A percentile compares a stretch with the other conserved stretches of the same genome.
Conservation (phyloP, 106 monocot species). For the Dendrobium officinale region DNA sequence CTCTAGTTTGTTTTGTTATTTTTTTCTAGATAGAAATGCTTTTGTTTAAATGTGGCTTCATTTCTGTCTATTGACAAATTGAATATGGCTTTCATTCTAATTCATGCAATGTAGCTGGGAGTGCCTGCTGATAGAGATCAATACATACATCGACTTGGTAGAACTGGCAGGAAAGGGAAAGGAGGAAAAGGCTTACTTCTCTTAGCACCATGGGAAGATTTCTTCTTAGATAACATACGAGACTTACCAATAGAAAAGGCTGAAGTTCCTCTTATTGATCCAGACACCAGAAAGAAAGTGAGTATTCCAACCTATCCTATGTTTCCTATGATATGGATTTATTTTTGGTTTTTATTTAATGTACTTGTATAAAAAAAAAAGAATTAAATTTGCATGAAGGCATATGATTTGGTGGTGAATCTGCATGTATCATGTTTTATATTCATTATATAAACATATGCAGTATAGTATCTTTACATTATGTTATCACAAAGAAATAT, state of each 20-base stretch:
- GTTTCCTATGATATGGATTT: background rate
- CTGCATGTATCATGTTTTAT: too few relatives aligned
- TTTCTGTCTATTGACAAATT: background rate
- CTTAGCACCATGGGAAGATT: constrained; percentile 80
- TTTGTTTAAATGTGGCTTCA: background rate
- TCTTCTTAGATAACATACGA: constrained; percentile 50
- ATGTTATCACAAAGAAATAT: too few relatives aligned
- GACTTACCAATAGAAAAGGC: constrained; percentile 62
- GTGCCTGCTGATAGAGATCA: constrained; percentile 80
- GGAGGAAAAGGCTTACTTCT: constrained; percentile 64
- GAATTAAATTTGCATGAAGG: background rate
- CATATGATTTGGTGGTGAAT: background rate
- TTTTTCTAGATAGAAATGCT: background rate
- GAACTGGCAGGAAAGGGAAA: constrained; percentile 76
- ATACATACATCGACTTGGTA: constrained; percentile 82
- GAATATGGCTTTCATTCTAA: background rate
- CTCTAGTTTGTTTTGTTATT: background rate
- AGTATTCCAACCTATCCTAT: background rate
- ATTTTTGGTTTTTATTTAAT: background rate
- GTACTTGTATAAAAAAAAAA: background rate
- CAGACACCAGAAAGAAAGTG: constrained; percentile 54
- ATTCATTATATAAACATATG: too few relatives aligned
- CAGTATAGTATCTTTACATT: too few relatives aligned
- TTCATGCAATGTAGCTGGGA: constrained; percentile 42
- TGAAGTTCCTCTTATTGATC: constrained; percentile 31